Percentiles rank a stretch among this genome's conserved stretches.
phyloP scores from a whole-genome alignment of 306 rosid genomes.

The Sicyos edulis region DNA sequence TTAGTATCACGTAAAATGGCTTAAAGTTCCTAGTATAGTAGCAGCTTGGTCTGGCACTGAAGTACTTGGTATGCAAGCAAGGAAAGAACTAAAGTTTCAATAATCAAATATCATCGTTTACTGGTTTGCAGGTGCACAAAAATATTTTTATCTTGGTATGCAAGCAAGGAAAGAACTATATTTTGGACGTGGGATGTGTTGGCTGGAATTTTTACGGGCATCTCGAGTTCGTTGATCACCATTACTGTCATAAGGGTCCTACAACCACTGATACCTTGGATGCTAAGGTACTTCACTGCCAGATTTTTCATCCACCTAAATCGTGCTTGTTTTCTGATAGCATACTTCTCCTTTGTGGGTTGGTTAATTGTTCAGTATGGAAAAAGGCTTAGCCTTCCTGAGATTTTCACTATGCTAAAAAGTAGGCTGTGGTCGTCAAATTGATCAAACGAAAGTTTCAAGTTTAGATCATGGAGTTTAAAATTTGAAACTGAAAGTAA shows the following conservation, averaged over 20 bases:
- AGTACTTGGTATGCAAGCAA: too few species aligned
- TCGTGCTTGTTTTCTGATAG: conserved; percentile 52
- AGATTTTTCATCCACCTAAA: conserved; percentile 32
- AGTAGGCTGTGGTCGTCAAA: conserved; percentile 30
- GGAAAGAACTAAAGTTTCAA: too few species aligned
- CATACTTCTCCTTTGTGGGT: conserved; percentile 49
- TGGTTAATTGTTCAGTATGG: conserved; percentile 61
- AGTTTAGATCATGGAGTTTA: too few species aligned
- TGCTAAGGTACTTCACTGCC: conserved; percentile 26
- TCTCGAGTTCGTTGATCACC: conserved; percentile 62
- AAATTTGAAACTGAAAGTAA: conserved; percentile 11
- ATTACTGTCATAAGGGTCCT: conserved; percentile 41
- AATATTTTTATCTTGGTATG: conserved; percentile 46
- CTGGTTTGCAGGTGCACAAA: conserved; percentile 51
- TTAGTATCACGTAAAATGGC: background rate
- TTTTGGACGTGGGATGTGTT: conserved; percentile 68
- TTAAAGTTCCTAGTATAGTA: background rate
- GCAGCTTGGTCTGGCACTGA: conserved; percentile 10
- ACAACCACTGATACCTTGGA: conserved; percentile 37
- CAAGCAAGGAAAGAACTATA: conserved; percentile 29
- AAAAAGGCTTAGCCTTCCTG: conserved; percentile 53
- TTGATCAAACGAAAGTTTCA: background rate
- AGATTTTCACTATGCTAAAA: conserved; percentile 36
- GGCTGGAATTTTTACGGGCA: conserved; percentile 58
- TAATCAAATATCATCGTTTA: background rate